These are phyloP conservation scores for Salix koriyanagi DNA, from an alignment of 345 rosid genomes.

Conservation along the genomic window DNA sequence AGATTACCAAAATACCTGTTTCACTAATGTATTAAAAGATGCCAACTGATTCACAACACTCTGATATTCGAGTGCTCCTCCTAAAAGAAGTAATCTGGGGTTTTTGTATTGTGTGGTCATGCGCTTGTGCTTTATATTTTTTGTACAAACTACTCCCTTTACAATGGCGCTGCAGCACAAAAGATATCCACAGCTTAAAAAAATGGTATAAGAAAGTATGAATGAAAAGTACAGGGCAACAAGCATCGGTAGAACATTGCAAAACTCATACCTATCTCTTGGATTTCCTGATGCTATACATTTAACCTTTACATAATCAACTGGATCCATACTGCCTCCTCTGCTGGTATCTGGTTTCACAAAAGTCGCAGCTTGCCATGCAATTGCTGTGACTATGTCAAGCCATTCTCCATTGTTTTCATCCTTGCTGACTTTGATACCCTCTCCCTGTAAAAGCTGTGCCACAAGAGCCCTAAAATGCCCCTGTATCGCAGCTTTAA, in stretches of 20 bases:
- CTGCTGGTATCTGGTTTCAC: conserved; percentile 95
- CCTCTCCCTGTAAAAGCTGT: conserved; percentile 77
- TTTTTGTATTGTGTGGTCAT: conserved; percentile 96
- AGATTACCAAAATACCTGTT: conserved; percentile 54
- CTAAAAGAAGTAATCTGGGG: conserved; percentile 79
- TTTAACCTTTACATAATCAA: conserved; percentile 85
- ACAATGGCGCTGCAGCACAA: conserved; percentile 58
- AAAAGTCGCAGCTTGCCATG: conserved; percentile 95
- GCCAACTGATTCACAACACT: conserved; percentile 78
- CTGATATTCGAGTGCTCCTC: conserved; percentile 91
- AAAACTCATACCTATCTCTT: conserved; percentile 61
- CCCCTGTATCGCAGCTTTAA: conserved; percentile 64
- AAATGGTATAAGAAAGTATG: background rate
- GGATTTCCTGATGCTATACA: conserved; percentile 88
- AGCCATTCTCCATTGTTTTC: conserved; percentile 65
- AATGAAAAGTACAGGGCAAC: background rate
- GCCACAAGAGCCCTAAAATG: conserved; percentile 98
- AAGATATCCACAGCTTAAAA: conserved; percentile 12
- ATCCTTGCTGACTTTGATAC: conserved; percentile 46
- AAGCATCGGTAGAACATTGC: background rate
- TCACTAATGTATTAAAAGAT: conserved; percentile 74
- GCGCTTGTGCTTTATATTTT: conserved; percentile 96
- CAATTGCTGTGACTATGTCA: conserved; percentile 66
- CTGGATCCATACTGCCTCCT: conserved; percentile 99
- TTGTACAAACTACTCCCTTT: conserved; percentile 91